Evolutionary conservation across 2,329 filamentous ascomycete genomes (phyloP), one percentile per base, ranked within the genome.

Genomic region (Incumbomyces lentus): DNA sequence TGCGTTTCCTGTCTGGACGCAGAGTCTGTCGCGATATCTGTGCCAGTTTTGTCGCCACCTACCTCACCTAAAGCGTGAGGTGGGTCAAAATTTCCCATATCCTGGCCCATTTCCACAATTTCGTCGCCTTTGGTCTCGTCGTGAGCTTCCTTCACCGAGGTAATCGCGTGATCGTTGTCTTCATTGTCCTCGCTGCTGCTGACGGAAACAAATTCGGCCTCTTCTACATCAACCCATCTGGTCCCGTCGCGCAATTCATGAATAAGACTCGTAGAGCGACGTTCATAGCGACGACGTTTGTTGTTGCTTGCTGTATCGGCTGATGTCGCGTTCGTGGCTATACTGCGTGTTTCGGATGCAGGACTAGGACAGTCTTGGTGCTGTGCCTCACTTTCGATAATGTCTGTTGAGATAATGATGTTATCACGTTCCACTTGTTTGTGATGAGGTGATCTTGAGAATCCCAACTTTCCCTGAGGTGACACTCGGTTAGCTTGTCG

Each of bases 211-310:
- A 38, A 12, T 45, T 54, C 13, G 16, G 40, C 16, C 45, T 44
- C 35, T 40, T 49, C 44, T n/a, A 50, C 49, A 41, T 58, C 56
- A 12, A 56, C 48, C 45, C 55, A 58, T 44, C 40, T 49, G 14
- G 52, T 58, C 7, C 55, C 55, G 40, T 57, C 55, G 7, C 55
- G 43, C 44, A 58, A 40, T 35, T 58, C 55, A 46, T 58, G 55
- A n/a, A 58, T 47, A 26, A 56, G 26, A 40, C 46, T 40, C 18
- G 19, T 34, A 6, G 41, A 48, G 29, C 19, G 35, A 19, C 40
- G 31, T 8, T 40, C 33, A 18, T 41, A 17, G 22, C 33, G n/a
- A 16, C 37, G 22, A 33, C 32, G n/a, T 31, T 30, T 34, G 19
- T 14, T 44, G 16, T 16, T 29, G 14, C 16, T 40, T n/a, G 17